phyloP scores from a whole-genome alignment of 208 protist genomes.

The Wallacemonas sp. region DNA sequence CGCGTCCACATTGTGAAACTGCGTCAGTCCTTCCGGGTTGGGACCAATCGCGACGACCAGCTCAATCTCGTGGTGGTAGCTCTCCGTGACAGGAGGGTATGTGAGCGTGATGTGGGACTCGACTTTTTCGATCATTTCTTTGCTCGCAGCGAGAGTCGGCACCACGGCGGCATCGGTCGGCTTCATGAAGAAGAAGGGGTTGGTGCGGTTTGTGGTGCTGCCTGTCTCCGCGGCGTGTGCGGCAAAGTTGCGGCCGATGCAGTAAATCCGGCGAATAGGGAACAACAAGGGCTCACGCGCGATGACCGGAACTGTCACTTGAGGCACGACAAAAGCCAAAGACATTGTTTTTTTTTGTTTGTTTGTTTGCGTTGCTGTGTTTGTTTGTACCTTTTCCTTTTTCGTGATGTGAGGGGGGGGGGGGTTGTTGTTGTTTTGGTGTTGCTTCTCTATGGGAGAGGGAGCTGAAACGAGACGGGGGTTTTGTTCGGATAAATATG shows the following conservation, averaged over 20 bases:
- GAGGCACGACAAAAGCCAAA: conserved; percentile 19
- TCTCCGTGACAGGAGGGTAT: conserved; percentile 63
- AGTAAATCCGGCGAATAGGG: conserved; percentile 76
- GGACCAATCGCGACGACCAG: conserved; percentile 73
- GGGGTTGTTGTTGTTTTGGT: background rate
- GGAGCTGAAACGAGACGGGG: too few species aligned
- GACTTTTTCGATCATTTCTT: conserved; percentile 11
- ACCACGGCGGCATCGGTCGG: conserved; percentile 44
- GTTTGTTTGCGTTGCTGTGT: background rate
- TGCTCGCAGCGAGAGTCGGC: conserved; percentile 23
- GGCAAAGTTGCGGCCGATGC: conserved; percentile 76
- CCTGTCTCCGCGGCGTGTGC: conserved; percentile 81
- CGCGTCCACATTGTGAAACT: conserved; percentile 35
- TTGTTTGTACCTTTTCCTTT: background rate
- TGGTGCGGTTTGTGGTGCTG: conserved; percentile 29
- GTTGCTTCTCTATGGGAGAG: too few species aligned
- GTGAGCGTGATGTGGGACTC: conserved; percentile 36
- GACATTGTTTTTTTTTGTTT: background rate
- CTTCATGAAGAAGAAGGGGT: conserved; percentile 86
- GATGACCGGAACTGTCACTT: conserved; percentile 57
- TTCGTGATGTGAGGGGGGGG: background rate
- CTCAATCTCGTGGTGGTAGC: conserved; percentile 87
- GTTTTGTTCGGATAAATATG: too few species aligned
- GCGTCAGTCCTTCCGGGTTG: conserved; percentile 13
- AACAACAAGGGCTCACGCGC: conserved; percentile 33